Conservation (phyloP, 1,139 yeast genomes). For the Diutina sp. region DNA sequence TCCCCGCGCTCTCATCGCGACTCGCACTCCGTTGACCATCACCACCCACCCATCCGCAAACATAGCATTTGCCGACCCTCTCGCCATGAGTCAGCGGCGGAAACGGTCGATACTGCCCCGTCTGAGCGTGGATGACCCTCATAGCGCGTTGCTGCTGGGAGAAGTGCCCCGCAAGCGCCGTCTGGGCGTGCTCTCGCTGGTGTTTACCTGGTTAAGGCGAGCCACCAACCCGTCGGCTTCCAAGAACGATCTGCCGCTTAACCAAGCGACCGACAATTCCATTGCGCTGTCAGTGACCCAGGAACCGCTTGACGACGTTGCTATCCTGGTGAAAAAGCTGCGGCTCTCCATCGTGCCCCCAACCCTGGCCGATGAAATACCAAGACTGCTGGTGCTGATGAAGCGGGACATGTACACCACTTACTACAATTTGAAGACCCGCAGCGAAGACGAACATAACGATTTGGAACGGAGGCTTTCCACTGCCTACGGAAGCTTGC, state of each 20-base stretch:
- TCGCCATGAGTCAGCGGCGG: not conserved
- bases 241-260: not conserved
- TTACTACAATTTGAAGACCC: not conserved
- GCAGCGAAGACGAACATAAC: not conserved
- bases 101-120: not conserved
- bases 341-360: not conserved
- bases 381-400: not conserved
- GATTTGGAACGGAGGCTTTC: not conserved
- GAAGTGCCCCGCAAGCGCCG: not conserved
- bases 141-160: too few species aligned
- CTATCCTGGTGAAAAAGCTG: conserved; percentile 6
- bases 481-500: not conserved
- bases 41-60: not conserved
- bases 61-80: not conserved
- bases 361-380: not conserved
- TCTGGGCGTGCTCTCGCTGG: not conserved
- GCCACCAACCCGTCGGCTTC: not conserved
- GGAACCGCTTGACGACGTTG: not conserved
- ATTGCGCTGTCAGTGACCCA: not conserved
- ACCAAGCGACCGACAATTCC: not conserved
- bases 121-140: not conserved
- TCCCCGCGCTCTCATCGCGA: not conserved
- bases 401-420: conserved; percentile 1
- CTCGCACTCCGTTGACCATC: not conserved
- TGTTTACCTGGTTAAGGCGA: not conserved